phyloP scores from a whole-genome alignment of 192 early-diverging fungal species.

The Rhizophagus prolifer region DNA sequence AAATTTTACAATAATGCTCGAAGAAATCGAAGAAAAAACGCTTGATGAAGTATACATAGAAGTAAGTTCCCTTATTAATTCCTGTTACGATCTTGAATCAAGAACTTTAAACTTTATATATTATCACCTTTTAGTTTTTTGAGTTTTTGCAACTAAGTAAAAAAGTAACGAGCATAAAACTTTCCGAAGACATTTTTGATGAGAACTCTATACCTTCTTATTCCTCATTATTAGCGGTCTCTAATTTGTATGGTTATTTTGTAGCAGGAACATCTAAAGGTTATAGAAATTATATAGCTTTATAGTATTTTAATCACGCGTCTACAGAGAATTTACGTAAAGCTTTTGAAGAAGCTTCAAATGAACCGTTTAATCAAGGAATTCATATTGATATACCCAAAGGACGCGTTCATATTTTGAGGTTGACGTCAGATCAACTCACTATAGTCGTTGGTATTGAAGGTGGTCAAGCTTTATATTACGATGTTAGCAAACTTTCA shows the following conservation, averaged over 20 bases:
- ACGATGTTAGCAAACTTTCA: constrained; percentile 39
- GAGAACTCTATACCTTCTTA: neutral
- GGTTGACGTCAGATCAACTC: constrained; percentile 46
- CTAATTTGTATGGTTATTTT: constrained; percentile 67
- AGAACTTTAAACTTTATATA: neutral
- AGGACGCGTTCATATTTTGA: constrained; percentile 40
- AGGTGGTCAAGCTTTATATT: constrained; percentile 38
- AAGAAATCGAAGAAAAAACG: neutral
- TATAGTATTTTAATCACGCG: constrained; percentile 11
- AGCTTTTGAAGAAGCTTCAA: constrained; percentile 13
- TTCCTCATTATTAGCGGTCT: constrained; percentile 46
- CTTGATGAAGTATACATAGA: neutral
- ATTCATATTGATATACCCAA: constrained; percentile 32
- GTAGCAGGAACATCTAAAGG: constrained; percentile 62
- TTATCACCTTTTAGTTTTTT: constrained; percentile 8
- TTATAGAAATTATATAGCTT: constrained; percentile 24
- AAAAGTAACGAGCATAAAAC: neutral
- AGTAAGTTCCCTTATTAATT: neutral
- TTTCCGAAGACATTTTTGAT: neutral
- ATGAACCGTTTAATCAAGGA: constrained; percentile 38
- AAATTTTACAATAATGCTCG: neutral
- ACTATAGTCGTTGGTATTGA: constrained; percentile 40
- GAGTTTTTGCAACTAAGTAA: constrained; percentile 25
- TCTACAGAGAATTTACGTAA: constrained; percentile 32
- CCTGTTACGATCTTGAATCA: neutral